A percentile compares a stretch with the other conserved stretches of the same genome.
phyloP scores from a whole-genome alignment of 2,329 filamentous ascomycete species.

The Penicillium sp. region DNA sequence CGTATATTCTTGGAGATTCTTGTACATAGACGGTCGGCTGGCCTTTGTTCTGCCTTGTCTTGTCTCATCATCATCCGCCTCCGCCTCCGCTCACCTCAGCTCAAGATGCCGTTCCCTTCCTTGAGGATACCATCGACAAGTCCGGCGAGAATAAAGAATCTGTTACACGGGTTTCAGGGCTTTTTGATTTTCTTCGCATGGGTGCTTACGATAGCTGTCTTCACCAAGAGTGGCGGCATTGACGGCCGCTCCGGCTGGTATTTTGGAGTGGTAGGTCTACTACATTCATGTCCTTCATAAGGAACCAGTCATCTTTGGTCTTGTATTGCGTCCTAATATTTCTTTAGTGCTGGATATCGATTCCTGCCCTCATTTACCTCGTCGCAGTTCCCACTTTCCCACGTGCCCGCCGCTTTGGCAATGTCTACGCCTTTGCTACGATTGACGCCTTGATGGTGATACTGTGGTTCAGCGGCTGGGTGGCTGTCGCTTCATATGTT shows the following conservation, averaged over 20 bases:
- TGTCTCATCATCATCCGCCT: background rate
- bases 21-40: background rate
- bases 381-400: slow-evolving; percentile 59
- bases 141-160: slow-evolving; percentile 54
- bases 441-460: slow-evolving; percentile 53
- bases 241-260: slow-evolving; percentile 55
- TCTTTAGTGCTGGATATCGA: slow-evolving; percentile 55
- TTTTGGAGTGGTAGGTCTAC: slow-evolving; percentile 52
- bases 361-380: slow-evolving; percentile 58
- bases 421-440: slow-evolving; percentile 56
- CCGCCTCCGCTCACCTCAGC: background rate
- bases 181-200: slow-evolving; percentile 57
- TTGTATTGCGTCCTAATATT: no score
- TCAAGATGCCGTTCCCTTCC: slow-evolving; percentile 14
- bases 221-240: slow-evolving; percentile 51
- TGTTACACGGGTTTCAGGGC: slow-evolving; percentile 51
- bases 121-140: slow-evolving; percentile 37
- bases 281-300: background rate
- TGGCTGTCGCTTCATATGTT: slow-evolving; percentile 55
- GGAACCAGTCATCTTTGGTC: no score
- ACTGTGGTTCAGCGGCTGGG: slow-evolving; percentile 58
- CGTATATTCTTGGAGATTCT: background rate
- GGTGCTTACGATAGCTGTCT: slow-evolving; percentile 55
- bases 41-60: background rate
- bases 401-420: slow-evolving; percentile 55